These are phyloP conservation scores for Paraphoma sp. DNA, from an alignment of 2,329 filamentous ascomycete genomes.

Conservation along the genomic window DNA sequence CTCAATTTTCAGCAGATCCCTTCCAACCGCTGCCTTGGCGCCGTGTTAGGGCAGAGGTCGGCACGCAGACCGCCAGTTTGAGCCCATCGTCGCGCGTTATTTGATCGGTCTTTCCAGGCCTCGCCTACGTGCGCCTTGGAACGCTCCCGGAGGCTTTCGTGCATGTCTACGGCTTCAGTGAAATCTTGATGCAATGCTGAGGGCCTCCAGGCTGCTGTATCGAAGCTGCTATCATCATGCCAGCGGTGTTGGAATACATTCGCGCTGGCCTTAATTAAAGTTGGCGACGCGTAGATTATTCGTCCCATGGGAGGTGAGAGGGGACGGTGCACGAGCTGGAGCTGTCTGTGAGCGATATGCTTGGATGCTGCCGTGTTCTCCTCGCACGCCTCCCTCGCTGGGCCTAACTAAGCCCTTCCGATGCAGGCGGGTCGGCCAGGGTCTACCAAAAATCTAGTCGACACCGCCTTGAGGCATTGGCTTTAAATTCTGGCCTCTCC, in stretches of 20 bases:
- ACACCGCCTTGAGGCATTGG: slow-evolving; percentile 28
- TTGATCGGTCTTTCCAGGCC: slow-evolving; percentile 11
- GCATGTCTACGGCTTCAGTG: too few species aligned
- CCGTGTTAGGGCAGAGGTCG: slow-evolving; percentile 16
- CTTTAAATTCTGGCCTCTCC: slow-evolving; percentile 28
- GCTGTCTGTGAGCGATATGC: slow-evolving; percentile 8
- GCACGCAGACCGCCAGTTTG: slow-evolving; percentile 41
- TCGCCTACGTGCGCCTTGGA: slow-evolving; percentile 7
- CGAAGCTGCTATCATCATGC: not conserved
- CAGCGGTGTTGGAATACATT: not conserved
- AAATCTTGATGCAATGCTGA: too few species aligned
- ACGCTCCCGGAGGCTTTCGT: too few species aligned
- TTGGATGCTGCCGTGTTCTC: not conserved
- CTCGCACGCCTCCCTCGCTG: slow-evolving; percentile 18
- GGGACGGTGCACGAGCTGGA: slow-evolving; percentile 23
- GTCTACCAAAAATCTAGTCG: slow-evolving; percentile 27
- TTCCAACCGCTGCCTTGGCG: slow-evolving; percentile 29
- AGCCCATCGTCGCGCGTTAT: slow-evolving; percentile 25
- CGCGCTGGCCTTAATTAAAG: too few species aligned
- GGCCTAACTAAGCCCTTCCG: too few species aligned
- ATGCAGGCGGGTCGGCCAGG: slow-evolving; percentile 8
- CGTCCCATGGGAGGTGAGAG: not conserved
- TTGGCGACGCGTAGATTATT: too few species aligned
- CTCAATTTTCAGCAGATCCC: slow-evolving; percentile 26
- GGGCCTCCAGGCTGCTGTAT: slow-evolving; percentile 2